Evolutionary conservation across 2,329 filamentous ascomycete genomes (phyloP), one percentile per base, ranked within the genome.

Genomic region (Fusarium udum): DNA sequence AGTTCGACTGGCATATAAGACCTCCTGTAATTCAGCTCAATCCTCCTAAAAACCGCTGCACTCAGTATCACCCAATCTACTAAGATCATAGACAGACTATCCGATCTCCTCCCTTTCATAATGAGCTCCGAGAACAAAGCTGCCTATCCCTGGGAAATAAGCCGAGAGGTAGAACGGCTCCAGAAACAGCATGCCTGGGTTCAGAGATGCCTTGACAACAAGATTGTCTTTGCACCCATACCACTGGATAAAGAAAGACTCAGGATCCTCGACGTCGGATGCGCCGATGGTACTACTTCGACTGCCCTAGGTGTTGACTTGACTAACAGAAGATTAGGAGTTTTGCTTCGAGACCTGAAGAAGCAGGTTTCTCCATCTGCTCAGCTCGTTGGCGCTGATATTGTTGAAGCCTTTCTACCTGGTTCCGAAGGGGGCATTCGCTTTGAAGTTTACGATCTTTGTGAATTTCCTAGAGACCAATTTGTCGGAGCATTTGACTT

Each of bases 361-460:
- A 64, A 72, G 43, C 64, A 72, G n/a, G 39, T 69, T 4, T 12
- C 58, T 5, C n/a, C 69, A 26, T 72, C 69, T 16, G 48, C 71
- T 15, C 65, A 32, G 45, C 60, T 76, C 22, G 46, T 69, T 22
- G 71, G 74, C 2, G 63, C 62, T 3, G 73, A 75, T 61, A 55
- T 73, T 7, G 28, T 66, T 7, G 40, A 67, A 3, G 34, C 32
- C 2, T 75, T 66, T 12, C 20, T 72, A 9, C 63, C 69, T 13
- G 39, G 14, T n/a, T 52, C 68, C 1, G 28, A 60, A 3, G 37
- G 26, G 6, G 51, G 64, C 9, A 42, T 71, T 15, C 39, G 2
- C 10, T 71, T 64, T 16, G 45, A 68, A 14, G 24, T 16, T 15
- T 71, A 71, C 14, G 68, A 64, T 10, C 24, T 68, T 13, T 59